A percentile compares a stretch with the other conserved stretches of the same genome.
phyloP scores from a whole-genome alignment of 2,329 filamentous ascomycete genomes.

The Beauveria sp. region DNA sequence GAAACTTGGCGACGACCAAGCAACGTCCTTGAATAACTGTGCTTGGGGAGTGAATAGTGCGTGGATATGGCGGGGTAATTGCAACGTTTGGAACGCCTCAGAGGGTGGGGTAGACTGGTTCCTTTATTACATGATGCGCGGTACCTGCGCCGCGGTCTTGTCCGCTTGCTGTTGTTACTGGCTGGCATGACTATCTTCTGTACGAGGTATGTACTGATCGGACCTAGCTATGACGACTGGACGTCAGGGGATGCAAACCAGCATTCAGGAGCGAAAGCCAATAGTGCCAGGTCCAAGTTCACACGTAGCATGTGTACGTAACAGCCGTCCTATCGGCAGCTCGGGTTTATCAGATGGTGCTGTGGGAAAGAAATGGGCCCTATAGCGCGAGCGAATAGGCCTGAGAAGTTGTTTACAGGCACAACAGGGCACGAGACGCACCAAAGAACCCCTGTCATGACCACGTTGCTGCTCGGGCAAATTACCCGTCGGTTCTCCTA shows the following conservation, averaged over 20 bases:
- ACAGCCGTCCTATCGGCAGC: neutral
- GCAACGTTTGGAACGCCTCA: slow-evolving; percentile 6
- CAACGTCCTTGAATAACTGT: neutral
- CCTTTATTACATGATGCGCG: no score
- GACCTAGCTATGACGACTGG: no score
- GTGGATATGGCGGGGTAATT: slow-evolving; percentile 2
- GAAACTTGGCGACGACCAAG: neutral
- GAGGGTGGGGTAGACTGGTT: neutral
- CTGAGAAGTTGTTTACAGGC: no score
- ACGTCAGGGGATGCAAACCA: no score
- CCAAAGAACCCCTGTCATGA: neutral
- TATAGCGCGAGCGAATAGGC: neutral
- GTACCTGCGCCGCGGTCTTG: no score
- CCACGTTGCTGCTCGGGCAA: no score
- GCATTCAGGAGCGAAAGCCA: no score
- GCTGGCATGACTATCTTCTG: no score
- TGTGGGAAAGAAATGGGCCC: slow-evolving; percentile 2
- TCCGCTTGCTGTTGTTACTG: no score
- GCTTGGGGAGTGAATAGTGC: no score
- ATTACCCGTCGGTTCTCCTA: neutral
- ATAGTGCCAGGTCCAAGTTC: neutral
- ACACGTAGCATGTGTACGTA: slow-evolving; percentile 10
- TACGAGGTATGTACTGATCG: no score
- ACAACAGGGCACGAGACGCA: neutral
- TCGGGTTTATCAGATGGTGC: slow-evolving; percentile 5